A percentile compares a stretch with the other conserved stretches of the same genome.
phyloP scores from a whole-genome alignment of 202 grass and related monocot genomes.

The Cymbopogon flexuosus region DNA sequence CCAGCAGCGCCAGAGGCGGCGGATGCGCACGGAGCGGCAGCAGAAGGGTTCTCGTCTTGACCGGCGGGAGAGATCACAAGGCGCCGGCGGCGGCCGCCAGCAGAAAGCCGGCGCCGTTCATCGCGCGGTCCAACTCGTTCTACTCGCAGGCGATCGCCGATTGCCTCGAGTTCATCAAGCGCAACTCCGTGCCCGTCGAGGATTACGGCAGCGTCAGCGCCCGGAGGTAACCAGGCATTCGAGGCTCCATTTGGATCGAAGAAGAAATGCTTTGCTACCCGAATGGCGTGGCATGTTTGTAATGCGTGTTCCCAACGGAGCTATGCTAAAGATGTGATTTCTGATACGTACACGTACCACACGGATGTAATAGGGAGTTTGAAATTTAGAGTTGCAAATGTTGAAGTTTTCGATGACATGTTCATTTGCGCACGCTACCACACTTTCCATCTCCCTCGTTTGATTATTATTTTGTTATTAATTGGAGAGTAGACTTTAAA shows the following conservation, averaged over 20 bases:
- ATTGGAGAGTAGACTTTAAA: not conserved
- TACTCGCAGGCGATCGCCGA: conserved; percentile 78
- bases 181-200: conserved; percentile 55
- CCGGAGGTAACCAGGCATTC: not conserved
- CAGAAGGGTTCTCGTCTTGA: conserved; percentile 29
- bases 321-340: not conserved
- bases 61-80: not conserved
- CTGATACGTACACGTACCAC: not conserved
- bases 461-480: too few species aligned
- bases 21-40: conserved; percentile 32
- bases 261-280: not conserved
- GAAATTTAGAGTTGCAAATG: conserved; percentile 1
- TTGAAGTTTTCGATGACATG: not conserved
- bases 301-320: not conserved
- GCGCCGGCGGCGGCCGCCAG: not conserved
- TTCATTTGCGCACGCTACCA: not conserved
- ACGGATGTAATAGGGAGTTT: not conserved
- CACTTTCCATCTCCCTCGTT: not conserved
- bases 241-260: not conserved
- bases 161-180: conserved; percentile 86
- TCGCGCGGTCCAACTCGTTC: conserved; percentile 66
- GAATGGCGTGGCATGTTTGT: not conserved
- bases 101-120: conserved; percentile 28
- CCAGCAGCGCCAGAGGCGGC: not conserved
- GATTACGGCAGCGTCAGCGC: conserved; percentile 29